Percentiles rank a stretch among this genome's conserved stretches.
Evolutionary conservation across 2,329 filamentous ascomycete genomes (phyloP).

Genomic region (Teratosphaeria zuluensis): DNA sequence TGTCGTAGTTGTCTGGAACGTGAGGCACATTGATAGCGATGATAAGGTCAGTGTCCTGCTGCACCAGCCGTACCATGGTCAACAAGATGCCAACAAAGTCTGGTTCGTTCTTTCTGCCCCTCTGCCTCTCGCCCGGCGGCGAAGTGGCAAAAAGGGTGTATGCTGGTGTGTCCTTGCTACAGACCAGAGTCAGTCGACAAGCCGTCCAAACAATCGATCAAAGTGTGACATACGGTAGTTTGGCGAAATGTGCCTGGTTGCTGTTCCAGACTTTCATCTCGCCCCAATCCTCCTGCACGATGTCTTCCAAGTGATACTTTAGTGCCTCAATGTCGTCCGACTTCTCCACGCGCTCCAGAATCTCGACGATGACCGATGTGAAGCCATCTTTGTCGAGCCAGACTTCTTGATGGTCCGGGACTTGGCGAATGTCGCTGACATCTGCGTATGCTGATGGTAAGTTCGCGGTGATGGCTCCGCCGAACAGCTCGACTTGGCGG

Average conservation of each 20-base stretch:
- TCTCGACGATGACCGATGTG: conserved; percentile 81
- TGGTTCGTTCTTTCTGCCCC: conserved; percentile 36
- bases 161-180: conserved; percentile 41
- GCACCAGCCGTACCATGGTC: conserved; percentile 65
- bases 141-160: conserved; percentile 60
- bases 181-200: background rate
- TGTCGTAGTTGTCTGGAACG: conserved; percentile 62
- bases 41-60: conserved; percentile 68
- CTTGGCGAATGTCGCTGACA: conserved; percentile 63
- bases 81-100: conserved; percentile 60
- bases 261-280: conserved; percentile 28
- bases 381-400: conserved; percentile 77
- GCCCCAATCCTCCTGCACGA: conserved; percentile 28
- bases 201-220: background rate
- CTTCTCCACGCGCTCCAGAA: conserved; percentile 70
- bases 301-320: conserved; percentile 41
- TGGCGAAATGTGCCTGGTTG: conserved; percentile 20
- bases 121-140: conserved; percentile 28
- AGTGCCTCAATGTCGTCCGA: conserved; percentile 55
- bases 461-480: conserved; percentile 61
- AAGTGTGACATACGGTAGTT: conserved; percentile 26
- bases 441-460: conserved; percentile 60
- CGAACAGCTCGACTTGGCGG: conserved; percentile 54
- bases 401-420: conserved; percentile 85
- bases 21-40: conserved; percentile 85